A percentile compares a stretch with the other conserved stretches of the same genome.
These are phyloP conservation scores for Auxenochlorella protothecoides DNA, from an alignment of 139 green algal species.

Conservation along the genomic window DNA sequence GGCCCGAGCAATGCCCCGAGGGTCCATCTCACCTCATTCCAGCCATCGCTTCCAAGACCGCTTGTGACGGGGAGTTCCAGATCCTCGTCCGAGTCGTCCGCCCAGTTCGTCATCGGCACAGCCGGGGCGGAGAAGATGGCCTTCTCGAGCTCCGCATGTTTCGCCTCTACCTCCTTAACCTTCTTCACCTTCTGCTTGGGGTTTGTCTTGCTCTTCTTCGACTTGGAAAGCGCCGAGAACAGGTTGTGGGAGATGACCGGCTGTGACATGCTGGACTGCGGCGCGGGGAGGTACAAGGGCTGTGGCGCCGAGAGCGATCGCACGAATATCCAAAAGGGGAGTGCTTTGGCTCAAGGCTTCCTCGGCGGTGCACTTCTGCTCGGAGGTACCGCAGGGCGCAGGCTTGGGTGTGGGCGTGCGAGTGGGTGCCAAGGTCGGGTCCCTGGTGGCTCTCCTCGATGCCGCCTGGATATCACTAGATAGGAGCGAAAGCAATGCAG, in stretches of 20 bases:
- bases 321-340: no score
- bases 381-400: not conserved
- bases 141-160: conserved; percentile 24
- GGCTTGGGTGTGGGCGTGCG: not conserved
- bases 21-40: conserved; percentile 11
- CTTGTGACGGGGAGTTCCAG: not conserved
- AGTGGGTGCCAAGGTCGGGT: not conserved
- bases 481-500: no score
- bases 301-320: no score
- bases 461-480: no score
- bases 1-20: not conserved
- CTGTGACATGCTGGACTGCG: not conserved
- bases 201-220: conserved; percentile 22
- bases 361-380: no score
- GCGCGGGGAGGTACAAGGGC: no score
- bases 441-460: no score
- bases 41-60: conserved; percentile 14
- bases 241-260: conserved; percentile 15
- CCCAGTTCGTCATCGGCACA: conserved; percentile 20
- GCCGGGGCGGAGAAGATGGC: conserved; percentile 20
- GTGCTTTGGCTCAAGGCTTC: no score
- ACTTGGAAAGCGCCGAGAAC: conserved; percentile 22
- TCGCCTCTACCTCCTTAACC: conserved; percentile 15
- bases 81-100: conserved; percentile 19
- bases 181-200: conserved; percentile 9